Evolutionary conservation across 208 protist genomes (phyloP), one percentile per base, ranked within the genome.

Genomic region (Porcisia hertigi): DNA sequence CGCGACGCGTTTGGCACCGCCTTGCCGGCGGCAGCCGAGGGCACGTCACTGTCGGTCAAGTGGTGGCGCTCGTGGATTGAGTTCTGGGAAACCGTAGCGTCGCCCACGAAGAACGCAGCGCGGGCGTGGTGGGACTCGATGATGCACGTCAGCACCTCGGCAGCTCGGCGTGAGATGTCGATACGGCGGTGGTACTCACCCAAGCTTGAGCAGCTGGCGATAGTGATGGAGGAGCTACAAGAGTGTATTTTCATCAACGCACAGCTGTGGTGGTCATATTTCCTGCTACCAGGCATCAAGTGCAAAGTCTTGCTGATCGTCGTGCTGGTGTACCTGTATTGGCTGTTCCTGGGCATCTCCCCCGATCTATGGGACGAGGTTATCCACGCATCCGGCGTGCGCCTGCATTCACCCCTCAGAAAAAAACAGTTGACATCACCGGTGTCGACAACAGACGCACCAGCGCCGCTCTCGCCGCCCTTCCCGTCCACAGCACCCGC

Each of bases 11-110:
- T 67, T 12, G 55, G 73, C 45, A 63, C 69, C 36, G 85, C 83
- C 36, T 62, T 82, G 23, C 77, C 88, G 3, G 83, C 60, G 3
- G 91, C 83, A 5, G 81, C 85, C 36, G 73, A 89, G 57, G 77
- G 84, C 25, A 87, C 85, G 34, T 91, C 86, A 12, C 54, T 87
- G 34, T 85, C 81, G 23, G 53, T 93, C 53, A 84, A 80, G 77
- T 90, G 86, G 91, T 93, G 88, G 91, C 57, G 80, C 8, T 80
- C 82, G 43, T 93, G 86, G 86, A 69, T 81, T 69, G 87, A 94
- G 80, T 96, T 96, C 70, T 96, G 92, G 90, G 75, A 86, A 16
- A 94, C 88, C 25, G 88, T 96, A 1, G 92, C 90, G 6, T 84
- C 86, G 3, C 92, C 92, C 23, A 86, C 92, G 41, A 96, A 92